phyloP scores from a whole-genome alignment of 1,284 basidiomycete genomes.

The Moesziomyces parantarcticus region DNA sequence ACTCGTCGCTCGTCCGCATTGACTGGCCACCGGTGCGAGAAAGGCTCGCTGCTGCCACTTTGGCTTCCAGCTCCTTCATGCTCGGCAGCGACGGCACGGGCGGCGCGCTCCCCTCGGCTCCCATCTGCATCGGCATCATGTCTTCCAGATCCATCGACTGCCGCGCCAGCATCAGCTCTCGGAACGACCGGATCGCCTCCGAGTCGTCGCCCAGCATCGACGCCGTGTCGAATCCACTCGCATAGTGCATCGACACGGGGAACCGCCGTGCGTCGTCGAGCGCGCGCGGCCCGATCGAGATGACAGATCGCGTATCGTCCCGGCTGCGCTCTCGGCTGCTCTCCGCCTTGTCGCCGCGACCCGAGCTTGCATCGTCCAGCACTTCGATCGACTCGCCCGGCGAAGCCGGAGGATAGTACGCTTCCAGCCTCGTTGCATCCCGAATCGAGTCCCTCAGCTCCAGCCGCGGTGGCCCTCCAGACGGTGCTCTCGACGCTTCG shows the following conservation, averaged over 20 bases:
- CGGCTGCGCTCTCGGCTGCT: conserved; percentile 8
- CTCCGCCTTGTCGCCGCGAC: not conserved
- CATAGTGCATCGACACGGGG: conserved; percentile 60
- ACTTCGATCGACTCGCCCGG: conserved; percentile 24
- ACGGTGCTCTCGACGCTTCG: conserved; percentile 5
- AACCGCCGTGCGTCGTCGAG: conserved; percentile 51
- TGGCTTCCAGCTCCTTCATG: conserved; percentile 34
- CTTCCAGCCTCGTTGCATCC: conserved; percentile 1
- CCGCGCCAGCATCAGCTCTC: conserved; percentile 50
- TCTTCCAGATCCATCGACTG: conserved; percentile 60
- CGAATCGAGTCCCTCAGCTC: conserved; percentile 9
- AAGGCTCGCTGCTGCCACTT: conserved; percentile 30
- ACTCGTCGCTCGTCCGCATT: not conserved
- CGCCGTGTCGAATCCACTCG: conserved; percentile 52
- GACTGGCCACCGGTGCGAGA: conserved; percentile 10
- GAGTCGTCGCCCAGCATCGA: conserved; percentile 49
- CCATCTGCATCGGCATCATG: conserved; percentile 47
- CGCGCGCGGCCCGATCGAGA: conserved; percentile 42
- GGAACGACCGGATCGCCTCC: conserved; percentile 43
- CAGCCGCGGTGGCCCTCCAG: conserved; percentile 17
- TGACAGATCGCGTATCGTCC: conserved; percentile 27
- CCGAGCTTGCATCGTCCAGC: conserved; percentile 13
- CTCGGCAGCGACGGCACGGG: conserved; percentile 55
- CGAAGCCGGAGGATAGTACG: conserved; percentile 5
- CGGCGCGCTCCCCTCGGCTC: conserved; percentile 25